Evolutionary conservation across 1,284 basidiomycete genomes (phyloP), one percentile per base, ranked within the genome.

Genomic region (Cutaneotrichosporon arboriforme): DNA sequence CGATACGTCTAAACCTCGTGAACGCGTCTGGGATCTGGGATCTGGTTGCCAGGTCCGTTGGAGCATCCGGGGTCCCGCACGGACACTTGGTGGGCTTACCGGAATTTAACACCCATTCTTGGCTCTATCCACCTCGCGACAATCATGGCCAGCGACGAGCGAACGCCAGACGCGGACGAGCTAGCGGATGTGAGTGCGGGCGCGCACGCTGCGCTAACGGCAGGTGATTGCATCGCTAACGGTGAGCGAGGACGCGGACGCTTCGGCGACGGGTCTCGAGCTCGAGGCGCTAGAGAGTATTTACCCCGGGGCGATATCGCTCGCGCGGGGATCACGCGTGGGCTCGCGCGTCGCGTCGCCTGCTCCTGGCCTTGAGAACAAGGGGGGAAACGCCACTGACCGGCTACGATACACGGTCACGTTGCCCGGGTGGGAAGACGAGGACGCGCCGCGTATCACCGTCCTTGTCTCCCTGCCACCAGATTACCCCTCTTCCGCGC

Each of bases 211-310:
- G 14, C 34, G 22, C 43, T 51, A 26, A 49, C 39, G 4, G 0
- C 63, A 74, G 72, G 65, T 72, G 41, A 70, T 75, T 43, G 57
- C 67, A 22, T 54, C 65, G 38, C 63, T 75, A 8, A 39, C 64
- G 2, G 55, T 59, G 14, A 40, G 62, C 5, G 62, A 65, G 1
- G 62, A 69, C 14, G 58, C 69, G 0, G 54, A 66, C 37, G 61
- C 65, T 35, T 34, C 58, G 1, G 61, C 72, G 1, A 65, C 68
- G 21, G 70, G 69, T 0, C 64, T 68, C 55, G 74, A 76, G 59
- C 67, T 76, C 44, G 74, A 74, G 86, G 88, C 88, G 15, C 78
- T 93, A 7, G 82, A 84, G 63, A 87, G 88, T 14, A 93, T 93
- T 66, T 92, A 91, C 65, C 82, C 85, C 14, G 76, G 81, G 23